Conservation (phyloP, 805 yeast genomes). For the Metschnikowia amazonensis region DNA sequence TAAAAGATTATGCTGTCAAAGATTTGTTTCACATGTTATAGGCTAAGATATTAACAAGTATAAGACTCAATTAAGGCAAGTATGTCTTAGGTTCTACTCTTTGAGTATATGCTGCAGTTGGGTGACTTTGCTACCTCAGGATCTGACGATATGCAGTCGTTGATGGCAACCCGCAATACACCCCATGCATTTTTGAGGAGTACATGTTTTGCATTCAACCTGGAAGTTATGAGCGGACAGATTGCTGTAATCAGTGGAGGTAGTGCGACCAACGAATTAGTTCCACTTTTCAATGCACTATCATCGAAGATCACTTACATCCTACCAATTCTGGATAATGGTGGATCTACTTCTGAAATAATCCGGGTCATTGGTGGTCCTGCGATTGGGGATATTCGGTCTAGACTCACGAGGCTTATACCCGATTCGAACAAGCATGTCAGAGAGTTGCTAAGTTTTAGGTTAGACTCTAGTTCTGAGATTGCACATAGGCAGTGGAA, state of each 20-base stretch:
- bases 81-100: too few species aligned
- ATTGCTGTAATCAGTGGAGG: conserved; percentile 66
- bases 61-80: too few species aligned
- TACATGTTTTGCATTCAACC: too few species aligned
- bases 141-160: too few species aligned
- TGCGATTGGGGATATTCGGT: conserved; percentile 89
- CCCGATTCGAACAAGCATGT: conserved; percentile 45
- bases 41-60: too few species aligned
- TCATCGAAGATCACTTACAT: conserved; percentile 55
- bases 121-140: too few species aligned
- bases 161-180: too few species aligned
- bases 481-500: conserved; percentile 74
- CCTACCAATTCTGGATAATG: conserved; percentile 86
- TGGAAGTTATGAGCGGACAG: not conserved
- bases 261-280: conserved; percentile 80
- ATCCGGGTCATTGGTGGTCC: conserved; percentile 88
- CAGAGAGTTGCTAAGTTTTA: conserved; percentile 36
- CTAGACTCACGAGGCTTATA: conserved; percentile 71
- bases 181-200: too few species aligned
- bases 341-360: conserved; percentile 91
- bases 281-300: conserved; percentile 50
- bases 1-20: too few species aligned
- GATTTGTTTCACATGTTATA: too few species aligned
- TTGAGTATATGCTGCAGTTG: too few species aligned
- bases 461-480: conserved; percentile 46